Percentiles rank a stretch among this genome's conserved stretches.
These are phyloP conservation scores for Pseudogymnoascus sp. DNA, from an alignment of 2,329 filamentous ascomycete genomes.

Conservation along the genomic window DNA sequence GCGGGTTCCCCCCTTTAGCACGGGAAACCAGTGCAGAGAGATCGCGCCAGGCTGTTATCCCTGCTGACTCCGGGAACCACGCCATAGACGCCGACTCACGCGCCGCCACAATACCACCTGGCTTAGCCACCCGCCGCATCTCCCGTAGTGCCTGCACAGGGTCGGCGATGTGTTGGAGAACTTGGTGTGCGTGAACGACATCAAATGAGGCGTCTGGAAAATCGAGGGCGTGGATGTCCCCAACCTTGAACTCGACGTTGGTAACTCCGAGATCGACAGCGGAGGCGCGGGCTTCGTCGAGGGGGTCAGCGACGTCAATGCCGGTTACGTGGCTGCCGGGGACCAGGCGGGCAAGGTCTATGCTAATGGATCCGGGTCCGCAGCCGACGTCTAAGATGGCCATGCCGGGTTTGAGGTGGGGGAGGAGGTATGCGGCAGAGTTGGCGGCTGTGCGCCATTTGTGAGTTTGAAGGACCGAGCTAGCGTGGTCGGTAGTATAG, in stretches of 20 bases:
- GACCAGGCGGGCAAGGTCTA: conserved; percentile 35
- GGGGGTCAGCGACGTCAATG: conserved; percentile 30
- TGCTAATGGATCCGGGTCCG: conserved; percentile 43
- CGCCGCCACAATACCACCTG: conserved; percentile 45
- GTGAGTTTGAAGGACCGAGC: conserved; percentile 25
- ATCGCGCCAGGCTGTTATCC: conserved; percentile 12
- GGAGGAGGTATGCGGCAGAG: conserved; percentile 38
- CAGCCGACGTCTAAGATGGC: conserved; percentile 41
- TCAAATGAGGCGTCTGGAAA: conserved; percentile 46
- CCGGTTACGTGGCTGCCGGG: conserved; percentile 35
- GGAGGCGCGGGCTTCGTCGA: conserved; percentile 16
- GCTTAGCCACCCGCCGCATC: conserved; percentile 47
- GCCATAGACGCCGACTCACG: conserved; percentile 25
- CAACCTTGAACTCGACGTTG: conserved; percentile 20
- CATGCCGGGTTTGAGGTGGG: conserved; percentile 26
- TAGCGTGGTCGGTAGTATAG: conserved; percentile 15
- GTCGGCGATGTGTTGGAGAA: conserved; percentile 48
- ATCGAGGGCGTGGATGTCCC: conserved; percentile 26
- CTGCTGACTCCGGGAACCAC: conserved; percentile 16
- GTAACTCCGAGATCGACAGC: conserved; percentile 13
- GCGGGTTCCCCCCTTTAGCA: conserved; percentile 11
- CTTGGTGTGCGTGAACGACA: conserved; percentile 52
- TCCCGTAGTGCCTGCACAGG: conserved; percentile 44
- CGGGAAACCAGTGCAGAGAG: conserved; percentile 11
- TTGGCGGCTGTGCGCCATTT: conserved; percentile 37